phyloP scores from a whole-genome alignment of 2,329 filamentous ascomycete genomes.

The Colletotrichum sp. region DNA sequence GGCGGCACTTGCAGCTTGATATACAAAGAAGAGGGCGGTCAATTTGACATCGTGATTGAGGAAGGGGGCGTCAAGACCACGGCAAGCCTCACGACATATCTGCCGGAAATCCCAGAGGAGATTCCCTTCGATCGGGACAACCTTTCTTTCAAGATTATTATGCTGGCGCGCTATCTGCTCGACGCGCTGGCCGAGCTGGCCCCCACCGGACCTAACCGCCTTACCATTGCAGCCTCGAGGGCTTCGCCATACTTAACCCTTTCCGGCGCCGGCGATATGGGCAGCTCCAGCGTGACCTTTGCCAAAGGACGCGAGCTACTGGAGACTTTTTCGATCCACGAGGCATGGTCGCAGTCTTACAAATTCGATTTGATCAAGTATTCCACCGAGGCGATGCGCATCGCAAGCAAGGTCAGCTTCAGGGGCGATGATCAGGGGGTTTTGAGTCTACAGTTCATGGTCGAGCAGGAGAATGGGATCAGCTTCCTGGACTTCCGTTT shows the following conservation, averaged over 20 bases:
- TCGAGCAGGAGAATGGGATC: slow-evolving; percentile 77
- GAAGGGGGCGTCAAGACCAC: slow-evolving; percentile 88
- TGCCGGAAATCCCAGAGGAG: slow-evolving; percentile 74
- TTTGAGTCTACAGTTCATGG: slow-evolving; percentile 93
- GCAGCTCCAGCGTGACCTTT: slow-evolving; percentile 71
- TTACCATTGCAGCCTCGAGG: slow-evolving; percentile 71
- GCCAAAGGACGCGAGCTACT: slow-evolving; percentile 69
- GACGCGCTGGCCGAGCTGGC: slow-evolving; percentile 75
- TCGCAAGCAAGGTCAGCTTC: slow-evolving; percentile 91
- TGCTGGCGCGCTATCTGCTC: slow-evolving; percentile 76
- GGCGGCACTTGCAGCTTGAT: slow-evolving; percentile 84
- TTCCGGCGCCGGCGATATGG: slow-evolving; percentile 65
- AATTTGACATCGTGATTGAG: slow-evolving; percentile 84
- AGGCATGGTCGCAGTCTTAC: slow-evolving; percentile 73
- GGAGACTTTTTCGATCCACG: slow-evolving; percentile 73
- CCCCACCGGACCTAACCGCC: slow-evolving; percentile 72
- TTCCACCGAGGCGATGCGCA: slow-evolving; percentile 89
- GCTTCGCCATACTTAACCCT: slow-evolving; percentile 76
- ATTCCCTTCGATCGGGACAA: slow-evolving; percentile 88
- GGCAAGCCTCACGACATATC: slow-evolving; percentile 89
- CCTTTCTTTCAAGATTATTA: slow-evolving; percentile 91
- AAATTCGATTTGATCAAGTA: slow-evolving; percentile 87
- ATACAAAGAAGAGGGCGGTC: slow-evolving; percentile 76
- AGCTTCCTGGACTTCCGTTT: slow-evolving; percentile 86
- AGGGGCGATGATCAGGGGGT: slow-evolving; percentile 89